Evolutionary conservation across 2,329 filamentous ascomycete species (phyloP).

Genomic region (Alternaria sp.): DNA sequence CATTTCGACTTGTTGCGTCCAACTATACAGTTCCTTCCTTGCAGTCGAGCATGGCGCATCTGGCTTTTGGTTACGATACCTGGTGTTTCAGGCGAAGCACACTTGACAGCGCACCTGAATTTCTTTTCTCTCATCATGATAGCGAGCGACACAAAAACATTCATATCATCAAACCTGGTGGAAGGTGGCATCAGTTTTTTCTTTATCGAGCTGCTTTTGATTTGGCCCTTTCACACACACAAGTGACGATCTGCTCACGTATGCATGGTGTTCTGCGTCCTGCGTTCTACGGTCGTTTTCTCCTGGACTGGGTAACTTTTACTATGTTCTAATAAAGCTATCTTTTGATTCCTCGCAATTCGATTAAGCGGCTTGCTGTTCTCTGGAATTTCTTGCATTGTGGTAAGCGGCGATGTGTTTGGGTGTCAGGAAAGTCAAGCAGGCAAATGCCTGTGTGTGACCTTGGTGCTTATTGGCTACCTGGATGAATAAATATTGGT

Average conservation of each 20-base stretch:
- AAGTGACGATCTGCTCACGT: slow-evolving; percentile 17
- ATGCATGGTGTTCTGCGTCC: slow-evolving; percentile 20
- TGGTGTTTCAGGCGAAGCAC: slow-evolving; percentile 16
- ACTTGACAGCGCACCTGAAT: slow-evolving; percentile 16
- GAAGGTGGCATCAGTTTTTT: slow-evolving; percentile 4
- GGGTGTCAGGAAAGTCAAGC: background rate
- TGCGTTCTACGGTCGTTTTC: slow-evolving; percentile 11
- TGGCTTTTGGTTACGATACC: slow-evolving; percentile 17
- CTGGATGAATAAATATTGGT: slow-evolving; percentile 3
- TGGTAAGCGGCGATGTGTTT: slow-evolving; percentile 3
- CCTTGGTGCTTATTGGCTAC: background rate
- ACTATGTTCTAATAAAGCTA: slow-evolving; percentile 14
- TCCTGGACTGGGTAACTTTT: slow-evolving; percentile 2
- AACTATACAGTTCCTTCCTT: slow-evolving; percentile 14
- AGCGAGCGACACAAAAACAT: slow-evolving; percentile 17
- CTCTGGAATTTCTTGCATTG: slow-evolving; percentile 2
- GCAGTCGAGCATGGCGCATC: slow-evolving; percentile 20
- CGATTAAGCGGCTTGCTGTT: background rate
- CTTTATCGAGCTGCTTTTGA: background rate
- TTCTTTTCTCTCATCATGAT: slow-evolving; percentile 9
- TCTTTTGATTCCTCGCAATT: background rate
- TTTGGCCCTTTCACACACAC: slow-evolving; percentile 3
- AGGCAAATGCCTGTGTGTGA: background rate
- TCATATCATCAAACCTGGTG: slow-evolving; percentile 10
- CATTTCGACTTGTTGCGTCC: slow-evolving; percentile 11